Conservation (phyloP, 2,329 filamentous ascomycete genomes). For the Periconia macrospinosa region DNA sequence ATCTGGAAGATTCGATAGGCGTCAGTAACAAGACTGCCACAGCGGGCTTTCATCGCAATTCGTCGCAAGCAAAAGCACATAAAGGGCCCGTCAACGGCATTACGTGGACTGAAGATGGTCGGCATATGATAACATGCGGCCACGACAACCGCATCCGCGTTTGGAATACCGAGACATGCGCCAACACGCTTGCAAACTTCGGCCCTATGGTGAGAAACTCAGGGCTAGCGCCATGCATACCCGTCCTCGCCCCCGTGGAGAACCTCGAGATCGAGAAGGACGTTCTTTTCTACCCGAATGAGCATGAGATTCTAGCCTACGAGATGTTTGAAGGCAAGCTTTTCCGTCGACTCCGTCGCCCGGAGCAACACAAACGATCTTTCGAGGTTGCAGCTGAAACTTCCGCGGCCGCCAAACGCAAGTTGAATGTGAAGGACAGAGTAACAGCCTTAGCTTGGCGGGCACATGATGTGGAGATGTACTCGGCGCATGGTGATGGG, state of each 20-base stretch:
- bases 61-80: slow-evolving; percentile 62
- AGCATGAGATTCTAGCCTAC: slow-evolving; percentile 73
- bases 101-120: slow-evolving; percentile 79
- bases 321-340: slow-evolving; percentile 77
- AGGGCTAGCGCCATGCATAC: slow-evolving; percentile 43
- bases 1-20: slow-evolving; percentile 81
- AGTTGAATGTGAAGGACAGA: slow-evolving; percentile 43
- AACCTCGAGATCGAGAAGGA: slow-evolving; percentile 62
- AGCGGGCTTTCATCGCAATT: slow-evolving; percentile 37
- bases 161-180: slow-evolving; percentile 79
- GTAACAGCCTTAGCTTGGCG: slow-evolving; percentile 79
- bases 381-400: not conserved
- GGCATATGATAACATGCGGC: slow-evolving; percentile 75
- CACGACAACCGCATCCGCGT: slow-evolving; percentile 84
- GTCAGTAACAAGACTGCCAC: slow-evolving; percentile 43
- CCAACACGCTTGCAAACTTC: slow-evolving; percentile 87
- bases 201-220: slow-evolving; percentile 78
- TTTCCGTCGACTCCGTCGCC: slow-evolving; percentile 70
- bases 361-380: slow-evolving; percentile 41
- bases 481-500: slow-evolving; percentile 82
- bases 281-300: slow-evolving; percentile 78
- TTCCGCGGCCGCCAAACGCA: slow-evolving; percentile 15
- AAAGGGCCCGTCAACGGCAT: slow-evolving; percentile 81
- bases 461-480: slow-evolving; percentile 71
- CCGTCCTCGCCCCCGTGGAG: slow-evolving; percentile 61